Evolutionary conservation across 768 basidiomycete genomes (phyloP), one percentile per base, ranked within the genome.

Genomic region (Naganishia friedmannii): DNA sequence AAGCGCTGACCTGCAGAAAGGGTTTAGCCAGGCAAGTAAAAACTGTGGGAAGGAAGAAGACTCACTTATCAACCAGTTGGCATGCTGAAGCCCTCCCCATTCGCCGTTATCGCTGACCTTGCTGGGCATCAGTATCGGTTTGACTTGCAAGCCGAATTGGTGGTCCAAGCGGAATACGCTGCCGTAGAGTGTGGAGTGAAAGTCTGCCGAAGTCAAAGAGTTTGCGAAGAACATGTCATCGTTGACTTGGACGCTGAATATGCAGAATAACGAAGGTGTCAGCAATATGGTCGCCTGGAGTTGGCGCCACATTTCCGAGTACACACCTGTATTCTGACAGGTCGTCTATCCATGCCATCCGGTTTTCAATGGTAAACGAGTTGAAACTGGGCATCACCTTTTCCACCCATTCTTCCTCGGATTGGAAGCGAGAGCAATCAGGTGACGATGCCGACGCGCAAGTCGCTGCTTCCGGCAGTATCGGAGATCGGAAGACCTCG

Each of bases 141-240:
- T 54, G 55, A 80, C 78, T 5, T 55, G 65, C n/a, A 80, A 70
- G 9, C 57, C 55, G 7, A 42, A 57, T 37, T 58, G 26, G 0
- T 70, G 53, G 28, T 78, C 78, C 13, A 78, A 46, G 15, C 78
- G 74, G 66, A 78, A 42, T 23, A 80, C 72, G 29, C 72, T 53
- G 45, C 79, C 79, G 34, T 75, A 75, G 8, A 79, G 67, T 13
- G 77, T 77, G 29, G 79, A 74, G 51, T 77, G 75, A 67, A 80
- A 79, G 65, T 80, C 78, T 28, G 77, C 53, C 4, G 67, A 26
- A 2, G 73, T 66, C 13, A 79, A 54, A 3, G 66, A 26, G 23
- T 65, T 73, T n/a, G 77, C 69, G 53, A 80, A 70, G 65, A 77
- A 79, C 79, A 80, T 80, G 67, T 80, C 79, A 46, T 80, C 79